Percentiles rank a stretch among this genome's conserved stretches.
Conservation (phyloP, 169 alveolate species). For the Plasmodium reichenowi region DNA sequence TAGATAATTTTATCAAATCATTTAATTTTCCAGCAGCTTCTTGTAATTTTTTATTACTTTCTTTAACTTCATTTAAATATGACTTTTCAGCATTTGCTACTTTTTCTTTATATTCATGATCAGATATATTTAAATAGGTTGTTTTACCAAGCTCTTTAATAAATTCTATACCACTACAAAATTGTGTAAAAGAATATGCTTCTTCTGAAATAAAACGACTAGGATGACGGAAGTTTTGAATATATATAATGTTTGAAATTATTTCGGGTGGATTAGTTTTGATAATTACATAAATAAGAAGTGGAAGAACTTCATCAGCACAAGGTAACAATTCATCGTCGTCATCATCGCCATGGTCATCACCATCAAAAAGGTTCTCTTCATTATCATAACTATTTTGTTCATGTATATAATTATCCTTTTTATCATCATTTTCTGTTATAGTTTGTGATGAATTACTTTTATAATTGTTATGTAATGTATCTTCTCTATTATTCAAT, state of each 20-base stretch:
- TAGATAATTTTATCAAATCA: slow-evolving; percentile 40
- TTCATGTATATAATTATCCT: too few species aligned
- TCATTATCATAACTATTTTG: neutral
- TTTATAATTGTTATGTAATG: too few species aligned
- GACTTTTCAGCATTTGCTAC: slow-evolving; percentile 55
- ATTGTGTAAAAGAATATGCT: slow-evolving; percentile 88
- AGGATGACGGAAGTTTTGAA: slow-evolving; percentile 88
- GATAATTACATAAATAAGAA: slow-evolving; percentile 85
- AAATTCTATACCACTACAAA: slow-evolving; percentile 89
- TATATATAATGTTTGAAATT: slow-evolving; percentile 85
- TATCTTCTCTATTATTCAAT: too few species aligned
- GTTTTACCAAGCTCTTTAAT: slow-evolving; percentile 77
- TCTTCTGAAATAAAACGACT: slow-evolving; percentile 87
- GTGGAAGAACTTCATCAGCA: slow-evolving; percentile 90
- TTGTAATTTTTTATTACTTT: slow-evolving; percentile 67
- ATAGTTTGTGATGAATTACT: too few species aligned
- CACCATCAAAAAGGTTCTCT: neutral
- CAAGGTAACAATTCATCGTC: slow-evolving; percentile 79
- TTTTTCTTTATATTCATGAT: slow-evolving; percentile 71
- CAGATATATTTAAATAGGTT: slow-evolving; percentile 73
- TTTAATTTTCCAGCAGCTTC: slow-evolving; percentile 72
- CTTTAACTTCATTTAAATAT: slow-evolving; percentile 66
- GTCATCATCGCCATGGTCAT: neutral
- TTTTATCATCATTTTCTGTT: too few species aligned
- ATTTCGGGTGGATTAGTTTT: slow-evolving; percentile 89